These are phyloP conservation scores for Alternaria infectoria DNA, from an alignment of 2,329 filamentous ascomycete species.

Conservation along the genomic window DNA sequence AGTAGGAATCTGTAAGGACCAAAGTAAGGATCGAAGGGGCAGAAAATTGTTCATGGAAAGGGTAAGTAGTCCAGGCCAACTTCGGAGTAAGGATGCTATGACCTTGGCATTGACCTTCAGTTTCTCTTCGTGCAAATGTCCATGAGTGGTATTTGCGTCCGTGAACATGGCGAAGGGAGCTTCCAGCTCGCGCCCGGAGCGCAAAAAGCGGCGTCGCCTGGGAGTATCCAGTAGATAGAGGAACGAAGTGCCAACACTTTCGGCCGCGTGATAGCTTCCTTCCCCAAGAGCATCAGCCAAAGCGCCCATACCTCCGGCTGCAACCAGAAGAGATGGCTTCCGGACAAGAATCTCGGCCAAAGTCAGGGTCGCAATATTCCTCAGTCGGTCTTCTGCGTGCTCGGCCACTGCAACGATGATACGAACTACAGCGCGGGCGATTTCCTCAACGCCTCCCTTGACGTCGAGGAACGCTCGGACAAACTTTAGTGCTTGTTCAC, in stretches of 20 bases:
- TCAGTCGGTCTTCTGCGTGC: conserved; percentile 81
- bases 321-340: conserved; percentile 79
- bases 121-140: conserved; percentile 62
- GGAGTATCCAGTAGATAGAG: conserved; percentile 89
- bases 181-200: conserved; percentile 87
- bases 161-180: conserved; percentile 89
- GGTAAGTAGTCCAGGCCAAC: conserved; percentile 90
- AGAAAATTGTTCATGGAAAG: conserved; percentile 88
- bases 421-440: conserved; percentile 84
- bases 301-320: conserved; percentile 82
- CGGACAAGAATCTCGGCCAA: conserved; percentile 89
- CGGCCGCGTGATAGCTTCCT: conserved; percentile 89
- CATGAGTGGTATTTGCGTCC: conserved; percentile 68
- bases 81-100: conserved; percentile 88
- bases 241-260: conserved; percentile 86
- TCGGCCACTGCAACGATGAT: conserved; percentile 92
- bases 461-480: conserved; percentile 94
- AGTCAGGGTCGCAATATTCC: conserved; percentile 91
- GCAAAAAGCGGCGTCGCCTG: conserved; percentile 78
- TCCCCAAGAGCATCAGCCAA: conserved; percentile 92
- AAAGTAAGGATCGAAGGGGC: conserved; percentile 80
- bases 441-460: conserved; percentile 86
- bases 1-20: conserved; percentile 66
- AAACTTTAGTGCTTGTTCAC: conserved; percentile 96
- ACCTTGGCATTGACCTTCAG: conserved; percentile 89